Conservation (phyloP, 805 yeast species). For the Scheffersomyces lignosus region DNA sequence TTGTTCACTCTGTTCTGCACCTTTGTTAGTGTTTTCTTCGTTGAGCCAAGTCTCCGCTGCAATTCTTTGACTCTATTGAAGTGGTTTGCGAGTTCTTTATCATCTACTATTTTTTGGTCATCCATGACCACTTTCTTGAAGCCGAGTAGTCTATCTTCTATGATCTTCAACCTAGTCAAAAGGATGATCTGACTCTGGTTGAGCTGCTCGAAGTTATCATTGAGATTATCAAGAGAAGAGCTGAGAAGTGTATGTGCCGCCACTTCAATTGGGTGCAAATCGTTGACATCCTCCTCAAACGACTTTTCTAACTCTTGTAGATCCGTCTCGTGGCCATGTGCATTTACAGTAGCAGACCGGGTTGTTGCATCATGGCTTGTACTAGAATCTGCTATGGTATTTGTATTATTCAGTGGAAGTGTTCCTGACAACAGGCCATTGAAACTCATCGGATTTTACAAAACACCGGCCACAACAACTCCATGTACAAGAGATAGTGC, state of each 20-base stretch:
- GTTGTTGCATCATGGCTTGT: no score
- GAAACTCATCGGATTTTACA: no score
- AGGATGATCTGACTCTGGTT: conserved; percentile 59
- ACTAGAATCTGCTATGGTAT: no score
- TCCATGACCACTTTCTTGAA: conserved; percentile 22
- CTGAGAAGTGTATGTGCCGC: conserved; percentile 57
- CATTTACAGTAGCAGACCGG: no score
- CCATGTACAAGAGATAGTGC: no score
- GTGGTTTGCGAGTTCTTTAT: conserved; percentile 19
- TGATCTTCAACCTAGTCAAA: conserved; percentile 45
- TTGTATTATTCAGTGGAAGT: no score
- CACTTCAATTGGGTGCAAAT: conserved; percentile 59
- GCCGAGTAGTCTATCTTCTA: conserved; percentile 33
- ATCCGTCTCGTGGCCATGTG: no score
- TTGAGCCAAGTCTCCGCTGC: conserved; percentile 29
- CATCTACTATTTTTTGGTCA: conserved; percentile 14
- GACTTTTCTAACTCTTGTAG: no score
- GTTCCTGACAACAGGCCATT: no score
- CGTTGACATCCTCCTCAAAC: conserved; percentile 16
- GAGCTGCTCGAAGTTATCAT: conserved; percentile 50
- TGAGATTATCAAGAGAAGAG: conserved; percentile 51
- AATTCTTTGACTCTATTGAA: conserved; percentile 26
- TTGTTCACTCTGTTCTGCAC: conserved; percentile 32
- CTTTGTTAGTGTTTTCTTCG: conserved; percentile 28
- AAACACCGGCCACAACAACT: no score